Evolutionary conservation across 106 monocot species (phyloP).

Genomic region (Platanthera zijinensis): DNA sequence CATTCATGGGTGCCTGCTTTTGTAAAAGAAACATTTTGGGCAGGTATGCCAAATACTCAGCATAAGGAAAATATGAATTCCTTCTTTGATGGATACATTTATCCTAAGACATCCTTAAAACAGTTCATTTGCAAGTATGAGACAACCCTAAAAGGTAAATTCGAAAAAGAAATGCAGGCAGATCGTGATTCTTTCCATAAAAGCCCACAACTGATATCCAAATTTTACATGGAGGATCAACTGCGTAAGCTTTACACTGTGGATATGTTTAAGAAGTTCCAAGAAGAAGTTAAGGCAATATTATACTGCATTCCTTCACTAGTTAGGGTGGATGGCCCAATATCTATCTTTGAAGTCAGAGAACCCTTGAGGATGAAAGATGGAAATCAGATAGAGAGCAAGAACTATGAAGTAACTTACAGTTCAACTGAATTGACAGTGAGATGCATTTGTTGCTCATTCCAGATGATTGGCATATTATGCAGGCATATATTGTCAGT

Average conservation of each 20-base stretch:
- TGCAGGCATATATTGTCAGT: constrained; percentile 41
- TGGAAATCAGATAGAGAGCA: constrained; percentile 38
- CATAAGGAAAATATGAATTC: constrained; percentile 21
- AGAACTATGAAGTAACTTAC: constrained; percentile 40
- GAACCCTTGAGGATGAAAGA: constrained; percentile 35
- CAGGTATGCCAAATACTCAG: constrained; percentile 26
- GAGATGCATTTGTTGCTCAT: constrained; percentile 31
- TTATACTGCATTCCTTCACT: constrained; percentile 38
- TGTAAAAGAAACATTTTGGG: constrained; percentile 36
- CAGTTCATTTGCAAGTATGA: constrained; percentile 43
- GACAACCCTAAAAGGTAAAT: constrained; percentile 27
- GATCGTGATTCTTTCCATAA: constrained; percentile 42
- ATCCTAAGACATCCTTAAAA: constrained; percentile 41
- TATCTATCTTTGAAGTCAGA: constrained; percentile 39
- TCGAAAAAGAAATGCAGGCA: constrained; percentile 39
- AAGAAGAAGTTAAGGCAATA: constrained; percentile 53
- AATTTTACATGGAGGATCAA: constrained; percentile 57
- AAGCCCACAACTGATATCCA: constrained; percentile 39
- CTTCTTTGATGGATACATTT: constrained; percentile 35
- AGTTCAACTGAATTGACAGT: constrained; percentile 24
- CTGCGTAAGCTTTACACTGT: constrained; percentile 41
- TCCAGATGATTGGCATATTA: constrained; percentile 37
- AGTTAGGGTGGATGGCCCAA: constrained; percentile 30
- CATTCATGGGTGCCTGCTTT: constrained; percentile 34
- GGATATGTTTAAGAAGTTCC: constrained; percentile 52